Evolutionary conservation across 2,329 filamentous ascomycete genomes (phyloP).

Genomic region (Epichloe glyceriae): DNA sequence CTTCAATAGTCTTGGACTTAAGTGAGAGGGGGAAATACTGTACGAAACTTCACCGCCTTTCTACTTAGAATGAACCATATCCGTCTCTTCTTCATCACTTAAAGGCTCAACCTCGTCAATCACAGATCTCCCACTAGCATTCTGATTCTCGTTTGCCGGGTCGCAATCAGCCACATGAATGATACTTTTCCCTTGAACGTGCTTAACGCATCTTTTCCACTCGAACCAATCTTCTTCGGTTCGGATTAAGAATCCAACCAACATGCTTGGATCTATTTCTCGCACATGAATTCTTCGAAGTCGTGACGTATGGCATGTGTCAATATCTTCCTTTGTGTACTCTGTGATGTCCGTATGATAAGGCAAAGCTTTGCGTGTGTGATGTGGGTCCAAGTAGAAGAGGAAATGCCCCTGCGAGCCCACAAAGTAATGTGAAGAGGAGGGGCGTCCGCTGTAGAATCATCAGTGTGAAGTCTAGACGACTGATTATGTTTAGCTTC

Average conservation of each 20-base stretch:
- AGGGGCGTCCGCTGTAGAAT: slow-evolving; percentile 63
- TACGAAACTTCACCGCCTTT: not conserved
- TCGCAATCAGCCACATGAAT: slow-evolving; percentile 71
- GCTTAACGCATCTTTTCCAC: slow-evolving; percentile 66
- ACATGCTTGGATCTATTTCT: slow-evolving; percentile 97
- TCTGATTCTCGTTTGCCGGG: slow-evolving; percentile 38
- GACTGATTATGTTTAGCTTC: not conserved
- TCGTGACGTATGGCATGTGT: slow-evolving; percentile 76
- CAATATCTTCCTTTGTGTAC: slow-evolving; percentile 60
- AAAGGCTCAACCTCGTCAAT: slow-evolving; percentile 84
- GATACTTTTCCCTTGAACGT: slow-evolving; percentile 69
- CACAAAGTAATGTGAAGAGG: slow-evolving; percentile 60
- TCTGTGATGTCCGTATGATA: slow-evolving; percentile 42
- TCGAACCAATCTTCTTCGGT: slow-evolving; percentile 71
- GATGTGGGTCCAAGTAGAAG: slow-evolving; percentile 93
- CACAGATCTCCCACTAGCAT: slow-evolving; percentile 52
- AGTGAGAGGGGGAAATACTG: not conserved
- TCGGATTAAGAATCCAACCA: slow-evolving; percentile 82
- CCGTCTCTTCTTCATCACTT: slow-evolving; percentile 53
- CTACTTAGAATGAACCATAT: slow-evolving; percentile 23
- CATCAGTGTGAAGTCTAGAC: not conserved
- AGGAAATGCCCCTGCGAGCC: slow-evolving; percentile 57
- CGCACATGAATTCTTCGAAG: slow-evolving; percentile 70
- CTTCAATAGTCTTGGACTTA: not conserved
- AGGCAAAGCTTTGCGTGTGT: slow-evolving; percentile 61